Evolutionary conservation across 495 filamentous ascomycete genomes (phyloP).

Genomic region (Xylaria telfairii): DNA sequence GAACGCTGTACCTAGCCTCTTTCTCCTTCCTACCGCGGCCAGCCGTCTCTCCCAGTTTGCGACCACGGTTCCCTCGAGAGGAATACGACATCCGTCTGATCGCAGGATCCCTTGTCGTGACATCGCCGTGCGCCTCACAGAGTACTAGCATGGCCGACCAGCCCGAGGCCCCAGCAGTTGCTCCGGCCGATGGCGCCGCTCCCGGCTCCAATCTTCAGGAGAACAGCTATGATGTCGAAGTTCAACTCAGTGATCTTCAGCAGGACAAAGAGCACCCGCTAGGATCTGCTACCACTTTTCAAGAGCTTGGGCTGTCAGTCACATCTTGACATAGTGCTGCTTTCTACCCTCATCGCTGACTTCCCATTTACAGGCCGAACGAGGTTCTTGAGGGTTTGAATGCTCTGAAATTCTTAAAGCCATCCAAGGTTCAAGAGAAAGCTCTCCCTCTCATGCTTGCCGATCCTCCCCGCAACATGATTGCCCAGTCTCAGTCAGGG

Average conservation of each 20-base stretch:
- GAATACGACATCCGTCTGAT: neutral
- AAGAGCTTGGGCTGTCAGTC: constrained; percentile 83
- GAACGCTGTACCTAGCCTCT: constrained; percentile 7
- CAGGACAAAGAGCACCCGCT: constrained; percentile 85
- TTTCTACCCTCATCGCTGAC: constrained; percentile 19
- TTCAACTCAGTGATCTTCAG: constrained; percentile 90
- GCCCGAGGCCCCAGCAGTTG: constrained; percentile 45
- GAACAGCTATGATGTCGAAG: constrained; percentile 78
- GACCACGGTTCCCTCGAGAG: neutral
- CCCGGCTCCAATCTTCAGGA: constrained; percentile 66
- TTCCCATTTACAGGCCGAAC: constrained; percentile 40
- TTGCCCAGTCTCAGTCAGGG: constrained; percentile 97
- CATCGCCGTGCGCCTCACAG: neutral
- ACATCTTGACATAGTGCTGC: neutral
- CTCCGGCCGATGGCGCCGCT: constrained; percentile 60
- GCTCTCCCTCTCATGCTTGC: constrained; percentile 85
- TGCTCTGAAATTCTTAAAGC: constrained; percentile 88
- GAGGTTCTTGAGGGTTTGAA: constrained; percentile 64
- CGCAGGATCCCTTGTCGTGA: neutral
- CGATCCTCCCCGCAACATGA: constrained; percentile 87
- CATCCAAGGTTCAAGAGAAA: constrained; percentile 95
- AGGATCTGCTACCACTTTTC: constrained; percentile 82
- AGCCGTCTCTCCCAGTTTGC: neutral
- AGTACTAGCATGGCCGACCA: constrained; percentile 43
- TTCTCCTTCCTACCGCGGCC: neutral